These are phyloP conservation scores for Isatis tinctoria DNA, from an alignment of 345 rosid species.

Conservation along the genomic window DNA sequence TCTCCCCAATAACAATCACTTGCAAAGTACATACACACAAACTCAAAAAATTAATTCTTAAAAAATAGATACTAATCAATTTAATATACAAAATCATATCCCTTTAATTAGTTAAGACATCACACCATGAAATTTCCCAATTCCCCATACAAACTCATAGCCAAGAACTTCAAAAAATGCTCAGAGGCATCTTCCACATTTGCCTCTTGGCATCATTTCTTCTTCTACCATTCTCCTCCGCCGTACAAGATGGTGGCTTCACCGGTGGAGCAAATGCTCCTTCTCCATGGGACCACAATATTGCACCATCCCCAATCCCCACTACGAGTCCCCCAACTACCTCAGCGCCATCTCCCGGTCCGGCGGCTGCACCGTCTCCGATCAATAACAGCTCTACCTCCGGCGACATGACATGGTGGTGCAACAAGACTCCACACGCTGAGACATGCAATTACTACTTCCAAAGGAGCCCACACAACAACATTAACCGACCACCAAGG, in stretches of 20 bases:
- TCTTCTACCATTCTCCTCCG: conserved; percentile 13
- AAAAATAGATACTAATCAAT: background rate
- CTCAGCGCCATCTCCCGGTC: conserved; percentile 4
- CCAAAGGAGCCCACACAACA: conserved; percentile 25
- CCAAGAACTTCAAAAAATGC: conserved; percentile 25
- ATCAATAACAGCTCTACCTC: conserved; percentile 13
- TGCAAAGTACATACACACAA: conserved; percentile 24
- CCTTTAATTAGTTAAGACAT: conserved; percentile 32
- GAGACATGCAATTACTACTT: conserved; percentile 58
- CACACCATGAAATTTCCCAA: conserved; percentile 13
- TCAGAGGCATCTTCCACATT: conserved; percentile 23
- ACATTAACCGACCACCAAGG: conserved; percentile 29
- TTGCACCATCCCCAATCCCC: background rate
- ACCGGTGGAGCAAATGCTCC: background rate
- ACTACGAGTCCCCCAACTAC: background rate
- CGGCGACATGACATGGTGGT: conserved; percentile 50
- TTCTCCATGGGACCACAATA: conserved; percentile 9
- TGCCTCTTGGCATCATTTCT: conserved; percentile 31
- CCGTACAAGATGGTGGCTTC: background rate
- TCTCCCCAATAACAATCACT: conserved; percentile 30
- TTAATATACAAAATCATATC: background rate
- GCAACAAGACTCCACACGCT: conserved; percentile 68
- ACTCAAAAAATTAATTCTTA: background rate
- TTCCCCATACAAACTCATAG: conserved; percentile 29
- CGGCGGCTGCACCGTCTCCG: conserved; percentile 3